These are phyloP conservation scores for Coniosporium tulheliwenetii DNA, from an alignment of 2,329 filamentous ascomycete species.

Conservation along the genomic window DNA sequence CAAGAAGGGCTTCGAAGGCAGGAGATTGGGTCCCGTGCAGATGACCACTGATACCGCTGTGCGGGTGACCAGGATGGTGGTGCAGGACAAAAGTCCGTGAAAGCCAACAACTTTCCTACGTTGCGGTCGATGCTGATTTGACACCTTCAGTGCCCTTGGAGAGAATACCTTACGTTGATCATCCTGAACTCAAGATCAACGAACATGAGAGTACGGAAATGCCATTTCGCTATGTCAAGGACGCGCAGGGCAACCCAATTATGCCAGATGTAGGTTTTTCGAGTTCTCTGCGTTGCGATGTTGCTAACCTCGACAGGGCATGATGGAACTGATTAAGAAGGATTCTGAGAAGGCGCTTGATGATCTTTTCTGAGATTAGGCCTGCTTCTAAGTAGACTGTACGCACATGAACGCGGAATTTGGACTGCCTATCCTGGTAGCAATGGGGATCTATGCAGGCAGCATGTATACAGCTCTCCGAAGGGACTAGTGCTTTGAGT, in stretches of 20 bases:
- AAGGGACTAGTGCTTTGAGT: too few species aligned
- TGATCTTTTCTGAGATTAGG: constrained; percentile 50
- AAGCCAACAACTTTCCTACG: constrained; percentile 1
- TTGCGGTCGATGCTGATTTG: neutral
- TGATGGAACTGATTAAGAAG: constrained; percentile 84
- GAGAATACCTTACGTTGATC: constrained; percentile 68
- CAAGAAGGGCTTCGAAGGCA: constrained; percentile 80
- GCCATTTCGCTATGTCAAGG: constrained; percentile 91
- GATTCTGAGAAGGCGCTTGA: constrained; percentile 87
- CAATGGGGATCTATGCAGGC: too few species aligned
- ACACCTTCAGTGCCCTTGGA: constrained; percentile 51
- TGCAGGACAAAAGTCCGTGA: constrained; percentile 61
- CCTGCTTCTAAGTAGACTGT: too few species aligned
- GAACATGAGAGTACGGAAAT: constrained; percentile 91
- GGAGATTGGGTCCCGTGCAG: constrained; percentile 78
- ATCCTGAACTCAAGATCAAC: constrained; percentile 78
- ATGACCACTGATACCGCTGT: constrained; percentile 99
- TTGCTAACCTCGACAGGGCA: constrained; percentile 45
- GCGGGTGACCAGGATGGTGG: constrained; percentile 77
- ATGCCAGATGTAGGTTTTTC: constrained; percentile 62
- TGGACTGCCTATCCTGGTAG: too few species aligned
- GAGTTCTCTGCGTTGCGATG: constrained; percentile 4
- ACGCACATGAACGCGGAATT: too few species aligned
- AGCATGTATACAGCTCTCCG: too few species aligned
- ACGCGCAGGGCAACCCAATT: constrained; percentile 57